These are phyloP conservation scores for Chaetomiaceae sp. DNA, from an alignment of 2,329 filamentous ascomycete genomes.

Conservation along the genomic window DNA sequence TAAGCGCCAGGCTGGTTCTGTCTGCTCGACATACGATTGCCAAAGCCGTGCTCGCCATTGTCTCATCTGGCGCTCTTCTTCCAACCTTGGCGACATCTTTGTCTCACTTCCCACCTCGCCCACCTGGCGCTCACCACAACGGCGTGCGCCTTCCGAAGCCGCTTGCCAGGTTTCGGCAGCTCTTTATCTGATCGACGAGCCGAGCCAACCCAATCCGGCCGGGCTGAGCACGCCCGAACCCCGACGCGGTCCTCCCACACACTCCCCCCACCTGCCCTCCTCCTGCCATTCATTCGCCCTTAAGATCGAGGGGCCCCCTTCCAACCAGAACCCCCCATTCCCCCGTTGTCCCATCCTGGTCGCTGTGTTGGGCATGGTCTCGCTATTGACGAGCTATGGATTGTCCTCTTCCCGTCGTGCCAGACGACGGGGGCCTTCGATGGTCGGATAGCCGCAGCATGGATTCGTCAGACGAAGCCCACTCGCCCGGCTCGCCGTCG, in stretches of 20 bases:
- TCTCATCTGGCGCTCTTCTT: not conserved
- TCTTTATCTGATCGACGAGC: constrained; percentile 8
- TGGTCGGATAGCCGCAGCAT: constrained; percentile 46
- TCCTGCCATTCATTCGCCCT: constrained; percentile 9
- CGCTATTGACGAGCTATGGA: constrained; percentile 47
- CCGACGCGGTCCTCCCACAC: constrained; percentile 12
- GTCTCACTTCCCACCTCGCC: constrained; percentile 2
- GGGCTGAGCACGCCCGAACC: constrained; percentile 14
- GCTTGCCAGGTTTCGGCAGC: constrained; percentile 17
- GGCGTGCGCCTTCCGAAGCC: constrained; percentile 11
- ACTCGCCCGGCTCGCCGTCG: constrained; percentile 33
- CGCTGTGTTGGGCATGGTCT: constrained; percentile 36
- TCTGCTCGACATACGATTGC: too few relatives aligned
- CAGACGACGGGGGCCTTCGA: constrained; percentile 39
- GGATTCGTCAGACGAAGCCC: constrained; percentile 42
- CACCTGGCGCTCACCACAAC: not conserved
- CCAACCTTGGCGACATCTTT: not conserved
- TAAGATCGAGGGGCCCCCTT: constrained; percentile 14
- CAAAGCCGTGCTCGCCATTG: not conserved
- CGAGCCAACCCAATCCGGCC: constrained; percentile 28
- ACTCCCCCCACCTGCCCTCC: constrained; percentile 8
- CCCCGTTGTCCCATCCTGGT: constrained; percentile 9
- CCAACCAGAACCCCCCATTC: constrained; percentile 12
- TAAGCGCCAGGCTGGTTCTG: not conserved
- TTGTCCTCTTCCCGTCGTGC: constrained; percentile 38